Base-by-base conservation (phyloP, 805 yeast species). In the Trichomonascus vanleenenianus region DNA sequence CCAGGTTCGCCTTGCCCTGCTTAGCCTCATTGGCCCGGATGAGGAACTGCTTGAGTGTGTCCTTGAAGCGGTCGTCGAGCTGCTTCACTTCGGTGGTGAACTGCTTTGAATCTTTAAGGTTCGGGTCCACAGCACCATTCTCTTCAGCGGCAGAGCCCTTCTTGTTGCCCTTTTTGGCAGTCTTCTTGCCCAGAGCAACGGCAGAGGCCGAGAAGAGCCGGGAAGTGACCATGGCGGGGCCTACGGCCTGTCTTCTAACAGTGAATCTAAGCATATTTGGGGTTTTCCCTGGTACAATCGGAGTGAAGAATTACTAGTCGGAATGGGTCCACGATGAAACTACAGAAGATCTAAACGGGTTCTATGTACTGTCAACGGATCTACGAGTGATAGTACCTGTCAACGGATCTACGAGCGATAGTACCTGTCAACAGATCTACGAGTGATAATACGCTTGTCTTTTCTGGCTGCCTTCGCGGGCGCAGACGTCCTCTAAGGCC, bases 1-100 rank as follows among this genome's bases (percentile, higher is more conserved):
- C 68, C 1, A 89, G 81, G 54, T 80, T 80, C 2, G 85, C 71
- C 45, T 75, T 76, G 3, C 95, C 95, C 58, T 81, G 69, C 57
- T 79, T 84, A 39, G 79, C 66, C 50, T 81, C 87, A 40, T 74
- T 74, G 30, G 83, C 66, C 47, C 72, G 73, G 50, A 75, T 77
- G 42, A 72, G 66, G 58, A 80, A 83, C 34, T 64, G 59, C 1
- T 74, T 78, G 7, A 83, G 51, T 0, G 81, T 65, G 9, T 64
- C 61, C 27, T 74, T 67, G 55, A 77, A 81, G 42, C 68, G 65
- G 2, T 50, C 36, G 31, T 70, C 72, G 14, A 73, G 64, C 30
- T 65, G 72, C 11, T 58, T 59, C 54, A 70, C 53, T 18, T 58
- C 55, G 11, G 47, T 31, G 32, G 12, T 33, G 44, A 52, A 32